Evolutionary conservation across 805 yeast species (phyloP), one percentile per base, ranked within the genome.

Genomic region (Monosporozyma siamensis): DNA sequence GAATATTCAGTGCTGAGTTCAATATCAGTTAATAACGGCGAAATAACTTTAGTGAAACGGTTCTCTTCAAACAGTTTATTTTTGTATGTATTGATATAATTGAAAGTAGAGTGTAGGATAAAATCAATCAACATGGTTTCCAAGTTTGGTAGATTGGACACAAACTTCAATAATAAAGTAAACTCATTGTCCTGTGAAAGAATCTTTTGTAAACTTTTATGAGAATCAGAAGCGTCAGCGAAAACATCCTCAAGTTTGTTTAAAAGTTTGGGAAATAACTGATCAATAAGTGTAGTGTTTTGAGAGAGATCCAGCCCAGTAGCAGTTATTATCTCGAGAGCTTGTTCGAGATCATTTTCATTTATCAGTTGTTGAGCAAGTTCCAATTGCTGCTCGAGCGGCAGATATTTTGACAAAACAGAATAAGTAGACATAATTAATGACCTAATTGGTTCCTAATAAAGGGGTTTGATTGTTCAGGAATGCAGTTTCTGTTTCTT

Each of bases 291-390:
- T 2, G 22, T 25, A 12, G 21, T 24, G 4, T 43, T 25, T 3
- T 22, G 18, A 4, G 48, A 43, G 8, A 47, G 14, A 25, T 49
- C 50, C 4, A 44, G 21, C 1, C 38, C 23, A 21, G 43, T 38
- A 10, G 46, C 40, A 3, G 29, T 36, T 14, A 51, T 37, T 11
- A 51, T 40, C 8, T 45, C 52, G 9, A 47, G 35, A n/a, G 46
- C 52, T 29, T 52, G 49, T 2, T 41, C 42, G 3, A 44, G 29
- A 21, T 36, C 24, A 37, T 41, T 26, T 21, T 41, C 31, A 36
- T 35, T 30, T n/a, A 50, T 41, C 25, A 51, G 39, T 8, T 48
- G 47, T 23, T 43, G 29, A 21, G 50, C 32, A 23, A 53, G 25
- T 23, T 40, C 40, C 20, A 39, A 30, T 34, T 44, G 51, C 4